phyloP scores from a whole-genome alignment of 148 eudicot species.

The Dianthus caryophyllus region DNA sequence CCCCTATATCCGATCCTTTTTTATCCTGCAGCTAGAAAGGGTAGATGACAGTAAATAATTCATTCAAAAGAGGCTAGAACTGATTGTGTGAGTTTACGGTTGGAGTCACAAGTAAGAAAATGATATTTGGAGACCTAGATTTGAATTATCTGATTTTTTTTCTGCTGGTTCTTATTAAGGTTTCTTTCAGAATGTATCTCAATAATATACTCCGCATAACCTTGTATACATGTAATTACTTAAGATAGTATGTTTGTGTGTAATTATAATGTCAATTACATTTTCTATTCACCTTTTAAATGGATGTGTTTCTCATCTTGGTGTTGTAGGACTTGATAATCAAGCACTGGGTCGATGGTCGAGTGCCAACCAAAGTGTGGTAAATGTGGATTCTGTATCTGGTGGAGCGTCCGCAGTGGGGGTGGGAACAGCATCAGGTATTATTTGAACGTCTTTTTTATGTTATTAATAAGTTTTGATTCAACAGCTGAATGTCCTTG shows the following conservation, averaged over 20 bases:
- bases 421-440: conserved; percentile 61
- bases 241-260: not conserved
- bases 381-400: conserved; percentile 47
- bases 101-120: not conserved
- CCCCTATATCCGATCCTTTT: too few relatives aligned
- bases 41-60: too few relatives aligned
- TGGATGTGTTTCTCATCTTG: conserved; percentile 5
- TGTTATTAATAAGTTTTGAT: not conserved
- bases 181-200: not conserved
- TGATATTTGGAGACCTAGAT: not conserved
- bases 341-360: conserved; percentile 57
- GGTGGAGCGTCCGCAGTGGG: conserved; percentile 74
- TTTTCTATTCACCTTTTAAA: not conserved
- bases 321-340: conserved; percentile 37
- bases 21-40: too few relatives aligned
- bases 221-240: not conserved
- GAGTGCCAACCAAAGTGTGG: conserved; percentile 55
- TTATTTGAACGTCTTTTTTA: not conserved
- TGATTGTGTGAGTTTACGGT: not conserved
- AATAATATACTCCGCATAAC: too few relatives aligned
- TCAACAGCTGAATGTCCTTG: not conserved
- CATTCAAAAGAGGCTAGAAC: too few relatives aligned
- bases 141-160: not conserved
- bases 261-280: not conserved
- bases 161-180: not conserved